Base-by-base conservation (phyloP, 2,329 filamentous ascomycete genomes). In the Saccharata proteae region DNA sequence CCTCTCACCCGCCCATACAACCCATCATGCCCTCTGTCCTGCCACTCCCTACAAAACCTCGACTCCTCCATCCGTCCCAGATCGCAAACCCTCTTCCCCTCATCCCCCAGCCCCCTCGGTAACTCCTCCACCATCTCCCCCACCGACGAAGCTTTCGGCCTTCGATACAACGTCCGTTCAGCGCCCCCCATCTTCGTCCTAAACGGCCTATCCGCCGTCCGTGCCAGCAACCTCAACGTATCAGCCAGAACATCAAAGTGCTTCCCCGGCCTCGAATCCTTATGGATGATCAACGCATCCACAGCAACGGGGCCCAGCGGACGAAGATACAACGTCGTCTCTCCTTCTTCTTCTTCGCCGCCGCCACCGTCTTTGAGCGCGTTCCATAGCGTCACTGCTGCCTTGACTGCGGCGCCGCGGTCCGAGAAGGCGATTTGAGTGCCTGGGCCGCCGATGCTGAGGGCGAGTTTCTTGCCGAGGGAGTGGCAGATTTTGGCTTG, bases 381-480 rank as follows among this genome's bases (percentile, higher is more conserved):
- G 21, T 23, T 12, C 28, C 20, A 30, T 11, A 18, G 15, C 26
- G 14, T 17, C 15, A 11, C 26, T 28, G 13, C 13, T 16, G 7
- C n/a, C 18, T 10, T n/a, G n/a, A 13, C 14, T 25, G 16, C 17
- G 12, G 13, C 30, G 14, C 7, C 10, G 7, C 16, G 14, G n/a
- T n/a, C n/a, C n/a, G n/a, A n/a, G n/a, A n/a, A n/a, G n/a, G n/a
- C n/a, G n/a, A n/a, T n/a, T n/a, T n/a, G n/a, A n/a, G n/a, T n/a
- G n/a, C n/a, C 12, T n/a, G 16, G 27, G 4, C 27, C 23, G 17
- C 33, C 33, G 15, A 35, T 28, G 15, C 33, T 35, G 16, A 35
- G 17, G 19, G 31, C 26, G 16, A 35, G 28, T 18, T 35, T 35
- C 23, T 31, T 35, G 16, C 33, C 33, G 13, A 16, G 9, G 10